Percentiles rank a stretch among this genome's conserved stretches.
Conservation (phyloP, 1,284 basidiomycete genomes). For the Fomitopsis schrenkii region DNA sequence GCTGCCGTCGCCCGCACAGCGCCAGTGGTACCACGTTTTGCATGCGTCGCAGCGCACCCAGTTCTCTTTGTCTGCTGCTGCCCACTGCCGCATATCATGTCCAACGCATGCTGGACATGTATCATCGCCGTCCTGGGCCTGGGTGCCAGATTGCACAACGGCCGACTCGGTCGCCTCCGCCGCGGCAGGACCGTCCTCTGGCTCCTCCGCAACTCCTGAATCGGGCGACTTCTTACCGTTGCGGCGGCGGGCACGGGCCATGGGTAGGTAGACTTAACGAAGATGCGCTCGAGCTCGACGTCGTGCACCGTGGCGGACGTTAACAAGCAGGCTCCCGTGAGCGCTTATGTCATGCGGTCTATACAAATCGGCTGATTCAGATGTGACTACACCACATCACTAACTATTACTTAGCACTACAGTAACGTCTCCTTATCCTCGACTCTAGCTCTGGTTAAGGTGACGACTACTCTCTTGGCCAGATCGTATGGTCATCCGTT, state of each 20-base stretch:
- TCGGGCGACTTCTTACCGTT: conserved; percentile 23
- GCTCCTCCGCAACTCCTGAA: conserved; percentile 16
- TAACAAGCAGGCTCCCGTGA: neutral
- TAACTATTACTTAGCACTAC: neutral
- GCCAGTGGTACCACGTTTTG: conserved; percentile 81
- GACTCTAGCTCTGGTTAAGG: too few species aligned
- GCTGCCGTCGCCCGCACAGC: conserved; percentile 63
- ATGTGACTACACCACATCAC: neutral
- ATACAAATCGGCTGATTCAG: neutral
- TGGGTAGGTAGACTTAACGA: conserved; percentile 4
- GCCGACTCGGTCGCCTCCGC: neutral
- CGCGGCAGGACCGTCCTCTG: conserved; percentile 3
- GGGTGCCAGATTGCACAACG: neutral
- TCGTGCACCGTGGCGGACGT: neutral
- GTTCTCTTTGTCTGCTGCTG: conserved; percentile 48
- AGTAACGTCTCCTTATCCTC: neutral
- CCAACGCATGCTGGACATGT: conserved; percentile 21
- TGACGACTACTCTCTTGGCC: too few species aligned
- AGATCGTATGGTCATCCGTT: too few species aligned
- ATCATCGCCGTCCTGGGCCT: conserved; percentile 14
- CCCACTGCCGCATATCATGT: conserved; percentile 3
- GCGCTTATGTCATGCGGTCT: neutral
- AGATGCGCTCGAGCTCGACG: neutral
- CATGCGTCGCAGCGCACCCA: conserved; percentile 78
- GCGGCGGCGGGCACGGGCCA: conserved; percentile 24